Evolutionary conservation across 1,284 basidiomycete genomes (phyloP), one percentile per base, ranked within the genome.

Genomic region (Tylopilus orsonianus): DNA sequence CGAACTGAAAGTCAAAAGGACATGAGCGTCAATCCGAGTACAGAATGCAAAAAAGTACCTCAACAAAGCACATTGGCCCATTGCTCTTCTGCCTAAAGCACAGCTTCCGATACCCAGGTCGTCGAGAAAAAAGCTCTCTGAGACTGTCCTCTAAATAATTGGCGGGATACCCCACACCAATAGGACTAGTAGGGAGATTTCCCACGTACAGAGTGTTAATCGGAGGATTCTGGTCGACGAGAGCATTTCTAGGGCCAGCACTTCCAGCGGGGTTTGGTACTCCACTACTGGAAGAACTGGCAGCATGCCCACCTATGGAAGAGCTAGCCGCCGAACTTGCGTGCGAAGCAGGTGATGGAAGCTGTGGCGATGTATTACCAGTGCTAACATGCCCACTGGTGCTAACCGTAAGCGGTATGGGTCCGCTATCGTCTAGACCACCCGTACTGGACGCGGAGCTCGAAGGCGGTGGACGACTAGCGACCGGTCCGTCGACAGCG

Each of bases 11-110:
- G 54, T 37, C 32, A n/a, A 8, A 26, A 46, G 49, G 35, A 57
- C 12, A 55, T 62, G 34, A 56, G 51, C 23, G 10, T 35, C 19
- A 19, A 26, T 19, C 8, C 16, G 36, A 46, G 20, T 16, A 19
- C 19, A 50, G 10, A 24, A 33, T 50, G 29, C 8, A 34, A 12
- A 44, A 35, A 9, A 68, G 73, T 67, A 91, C 88, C 81, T 94
- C 92, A 41, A 94, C 91, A 67, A 97, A 97, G 69, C 94, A 97
- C 95, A 97, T 97, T 4, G 94, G 93, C 2, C 94, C 93, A 58
- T 94, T 95, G 64, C 81, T 90, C 75, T 99, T 99, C 66, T 96
- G 92, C 50, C 93, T 79, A 75, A 94, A 98, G 60, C 88, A 94
- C 57, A 99, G 79, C 61, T 95, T 90, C 49, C 92, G 87, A 71